Percentiles rank a stretch among this genome's conserved stretches.
phyloP scores from a whole-genome alignment of 768 basidiomycete species.

The Hydnomerulius pinastri region DNA sequence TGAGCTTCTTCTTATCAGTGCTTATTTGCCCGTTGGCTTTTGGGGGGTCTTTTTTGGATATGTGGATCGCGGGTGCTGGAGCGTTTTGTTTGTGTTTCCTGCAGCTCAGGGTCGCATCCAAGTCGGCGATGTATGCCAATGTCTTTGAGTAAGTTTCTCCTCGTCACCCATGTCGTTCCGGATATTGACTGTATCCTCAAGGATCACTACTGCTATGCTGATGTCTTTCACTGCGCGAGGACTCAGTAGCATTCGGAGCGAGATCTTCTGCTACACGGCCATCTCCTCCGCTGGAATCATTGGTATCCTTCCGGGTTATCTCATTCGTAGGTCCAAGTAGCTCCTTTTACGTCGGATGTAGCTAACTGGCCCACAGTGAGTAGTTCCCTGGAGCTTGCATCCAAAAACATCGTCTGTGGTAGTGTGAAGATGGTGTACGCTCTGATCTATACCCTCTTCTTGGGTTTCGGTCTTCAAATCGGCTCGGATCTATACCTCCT shows the following conservation, averaged over 20 bases:
- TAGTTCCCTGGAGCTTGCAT: conserved; percentile 81
- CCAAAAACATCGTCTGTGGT: conserved; percentile 83
- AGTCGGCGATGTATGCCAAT: conserved; percentile 82
- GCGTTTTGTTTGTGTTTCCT: conserved; percentile 70
- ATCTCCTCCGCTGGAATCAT: conserved; percentile 88
- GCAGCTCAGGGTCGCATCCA: conserved; percentile 72
- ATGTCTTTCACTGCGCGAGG: conserved; percentile 83
- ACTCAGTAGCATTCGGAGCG: conserved; percentile 72
- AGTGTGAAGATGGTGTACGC: conserved; percentile 89
- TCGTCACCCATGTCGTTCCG: not conserved
- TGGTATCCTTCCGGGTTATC: conserved; percentile 86
- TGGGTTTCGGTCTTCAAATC: conserved; percentile 84
- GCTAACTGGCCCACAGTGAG: conserved; percentile 51
- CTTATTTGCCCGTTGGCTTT: conserved; percentile 86
- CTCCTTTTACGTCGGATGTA: not conserved
- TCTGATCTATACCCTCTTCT: conserved; percentile 82
- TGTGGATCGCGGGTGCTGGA: conserved; percentile 75
- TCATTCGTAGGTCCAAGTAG: conserved; percentile 59
- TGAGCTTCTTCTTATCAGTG: conserved; percentile 72
- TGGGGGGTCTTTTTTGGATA: conserved; percentile 81
- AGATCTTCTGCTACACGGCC: conserved; percentile 89
- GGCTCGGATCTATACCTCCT: conserved; percentile 80
- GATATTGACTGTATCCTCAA: conserved; percentile 33
- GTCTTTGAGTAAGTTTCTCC: conserved; percentile 73
- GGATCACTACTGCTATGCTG: conserved; percentile 79